Percentiles rank a stretch among this genome's conserved stretches.
Conservation (phyloP, 352 stramenopile species). For the Phytophthora fragariae region DNA sequence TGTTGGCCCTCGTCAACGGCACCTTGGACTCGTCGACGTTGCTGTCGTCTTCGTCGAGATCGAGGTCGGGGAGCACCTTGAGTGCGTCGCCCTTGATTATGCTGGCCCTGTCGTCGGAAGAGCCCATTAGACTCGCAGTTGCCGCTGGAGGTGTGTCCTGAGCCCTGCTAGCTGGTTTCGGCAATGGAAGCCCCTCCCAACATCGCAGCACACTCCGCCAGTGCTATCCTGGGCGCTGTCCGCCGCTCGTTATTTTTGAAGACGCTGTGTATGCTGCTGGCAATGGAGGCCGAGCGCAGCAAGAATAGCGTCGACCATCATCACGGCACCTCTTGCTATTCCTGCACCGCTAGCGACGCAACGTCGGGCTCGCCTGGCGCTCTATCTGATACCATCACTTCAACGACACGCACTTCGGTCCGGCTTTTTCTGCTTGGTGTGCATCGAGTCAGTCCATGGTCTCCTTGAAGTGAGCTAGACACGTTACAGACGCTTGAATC, state of each 20-base stretch:
- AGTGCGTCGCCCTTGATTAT: constrained; percentile 65
- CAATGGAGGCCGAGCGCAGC: background rate
- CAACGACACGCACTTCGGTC: constrained; percentile 18
- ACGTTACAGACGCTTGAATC: constrained; percentile 8
- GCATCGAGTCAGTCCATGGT: background rate
- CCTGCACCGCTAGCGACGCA: background rate
- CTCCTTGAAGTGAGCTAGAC: constrained; percentile 16
- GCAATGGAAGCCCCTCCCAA: constrained; percentile 20
- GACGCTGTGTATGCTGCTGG: background rate
- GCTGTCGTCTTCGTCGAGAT: constrained; percentile 42
- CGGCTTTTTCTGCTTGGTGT: constrained; percentile 10
- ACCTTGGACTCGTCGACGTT: constrained; percentile 48
- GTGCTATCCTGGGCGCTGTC: constrained; percentile 23
- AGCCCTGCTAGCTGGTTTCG: constrained; percentile 32
- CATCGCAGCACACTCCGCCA: constrained; percentile 4
- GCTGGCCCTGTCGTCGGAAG: constrained; percentile 55
- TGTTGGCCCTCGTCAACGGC: constrained; percentile 52
- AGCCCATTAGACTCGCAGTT: constrained; percentile 22
- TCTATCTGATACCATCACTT: constrained; percentile 9
- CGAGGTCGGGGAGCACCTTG: constrained; percentile 40
- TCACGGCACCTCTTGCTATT: constrained; percentile 10
- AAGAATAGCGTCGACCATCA: constrained; percentile 20
- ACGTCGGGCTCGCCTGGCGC: background rate
- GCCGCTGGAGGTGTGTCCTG: constrained; percentile 19
- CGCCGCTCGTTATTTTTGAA: constrained; percentile 24